phyloP scores from a whole-genome alignment of 179 eudicot genomes.

The Kewa caespitosa region DNA sequence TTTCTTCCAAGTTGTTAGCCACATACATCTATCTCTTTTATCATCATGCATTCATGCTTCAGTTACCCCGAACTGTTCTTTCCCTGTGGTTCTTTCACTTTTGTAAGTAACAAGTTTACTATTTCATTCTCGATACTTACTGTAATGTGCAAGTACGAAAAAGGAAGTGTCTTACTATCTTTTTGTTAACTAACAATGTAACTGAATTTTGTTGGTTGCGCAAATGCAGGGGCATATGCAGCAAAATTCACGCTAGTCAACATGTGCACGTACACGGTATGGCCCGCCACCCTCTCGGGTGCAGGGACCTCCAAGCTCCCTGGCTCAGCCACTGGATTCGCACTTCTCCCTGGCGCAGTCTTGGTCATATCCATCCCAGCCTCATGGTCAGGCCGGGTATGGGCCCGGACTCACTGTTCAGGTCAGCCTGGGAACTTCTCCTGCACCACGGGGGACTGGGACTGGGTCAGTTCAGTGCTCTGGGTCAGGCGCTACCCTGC shows the following conservation, averaged over 20 bases:
- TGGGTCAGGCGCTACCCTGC: constrained; percentile 60
- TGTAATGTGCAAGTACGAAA: too few species aligned
- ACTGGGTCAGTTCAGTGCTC: constrained; percentile 44
- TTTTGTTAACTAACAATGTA: neutral
- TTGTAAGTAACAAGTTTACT: constrained; percentile 17
- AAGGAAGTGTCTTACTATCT: too few species aligned
- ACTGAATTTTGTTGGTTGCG: neutral
- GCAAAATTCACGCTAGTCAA: constrained; percentile 64
- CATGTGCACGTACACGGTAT: constrained; percentile 58
- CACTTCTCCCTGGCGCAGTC: constrained; percentile 43
- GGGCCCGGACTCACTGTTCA: constrained; percentile 72
- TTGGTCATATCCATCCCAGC: constrained; percentile 39
- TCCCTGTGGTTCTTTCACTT: constrained; percentile 14
- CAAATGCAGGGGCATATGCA: constrained; percentile 39
- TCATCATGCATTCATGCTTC: neutral
- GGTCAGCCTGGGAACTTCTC: constrained; percentile 42
- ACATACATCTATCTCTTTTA: neutral
- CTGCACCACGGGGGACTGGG: constrained; percentile 69
- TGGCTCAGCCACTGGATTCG: constrained; percentile 51
- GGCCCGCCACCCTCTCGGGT: constrained; percentile 71
- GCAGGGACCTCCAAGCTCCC: constrained; percentile 55
- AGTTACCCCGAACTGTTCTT: neutral
- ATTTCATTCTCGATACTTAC: neutral
- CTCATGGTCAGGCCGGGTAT: constrained; percentile 76
- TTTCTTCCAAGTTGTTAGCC: neutral